Conservation (phyloP, 2,329 filamentous ascomycete species). For the Raffaelea ambrosiae region DNA sequence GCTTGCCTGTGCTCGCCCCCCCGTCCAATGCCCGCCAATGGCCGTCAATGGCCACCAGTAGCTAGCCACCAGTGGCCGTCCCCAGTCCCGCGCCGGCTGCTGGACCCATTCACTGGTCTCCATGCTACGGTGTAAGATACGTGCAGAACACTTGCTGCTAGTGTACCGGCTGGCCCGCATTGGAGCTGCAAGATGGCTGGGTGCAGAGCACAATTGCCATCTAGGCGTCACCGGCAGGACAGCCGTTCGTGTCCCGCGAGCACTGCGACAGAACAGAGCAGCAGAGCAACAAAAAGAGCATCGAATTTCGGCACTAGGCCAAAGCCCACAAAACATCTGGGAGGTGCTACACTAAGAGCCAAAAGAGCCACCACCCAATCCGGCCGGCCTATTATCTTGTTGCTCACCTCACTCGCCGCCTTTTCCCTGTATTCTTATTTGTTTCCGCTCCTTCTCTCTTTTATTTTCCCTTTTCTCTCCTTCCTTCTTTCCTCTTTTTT, state of each 20-base stretch:
- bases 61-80: neutral
- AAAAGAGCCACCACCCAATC: slow-evolving; percentile 5
- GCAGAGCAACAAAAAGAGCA: neutral
- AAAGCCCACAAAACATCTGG: neutral
- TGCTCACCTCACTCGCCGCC: slow-evolving; percentile 9
- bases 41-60: too few relatives aligned
- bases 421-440: slow-evolving; percentile 11
- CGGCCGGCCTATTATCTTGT: slow-evolving; percentile 4
- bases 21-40: too few relatives aligned
- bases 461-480: neutral
- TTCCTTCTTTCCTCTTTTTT: neutral
- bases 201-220: neutral
- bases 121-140: neutral
- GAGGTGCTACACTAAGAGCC: slow-evolving; percentile 5
- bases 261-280: neutral
- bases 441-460: slow-evolving; percentile 3
- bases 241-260: too few relatives aligned
- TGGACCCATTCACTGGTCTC: too few relatives aligned
- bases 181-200: neutral
- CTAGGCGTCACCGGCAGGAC: neutral
- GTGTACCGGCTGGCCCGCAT: slow-evolving; percentile 6
- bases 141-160: slow-evolving; percentile 2
- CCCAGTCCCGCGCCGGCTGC: neutral
- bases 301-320: neutral
- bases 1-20: too few relatives aligned